A percentile compares a stretch with the other conserved stretches of the same genome.
Evolutionary conservation across 164 flowering plant genomes (phyloP).

Genomic region (Magnolia changhungtana): DNA sequence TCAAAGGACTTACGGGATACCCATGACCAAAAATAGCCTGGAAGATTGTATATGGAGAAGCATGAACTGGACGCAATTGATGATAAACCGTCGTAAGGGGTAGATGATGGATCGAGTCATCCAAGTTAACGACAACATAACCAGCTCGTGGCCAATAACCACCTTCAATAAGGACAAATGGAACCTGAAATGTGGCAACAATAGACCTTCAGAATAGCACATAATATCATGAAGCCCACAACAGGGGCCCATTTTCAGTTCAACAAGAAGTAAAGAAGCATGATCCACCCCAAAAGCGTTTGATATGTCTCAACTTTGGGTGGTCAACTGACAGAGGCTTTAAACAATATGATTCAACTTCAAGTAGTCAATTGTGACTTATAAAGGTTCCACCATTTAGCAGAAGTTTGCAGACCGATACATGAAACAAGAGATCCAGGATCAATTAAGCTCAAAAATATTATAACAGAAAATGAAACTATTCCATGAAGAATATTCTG

Average conservation of each 20-base stretch:
- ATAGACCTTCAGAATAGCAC: background rate
- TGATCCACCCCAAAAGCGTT: background rate
- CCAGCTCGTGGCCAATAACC: slow-evolving; percentile 38
- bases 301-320: background rate
- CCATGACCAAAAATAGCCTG: slow-evolving; percentile 80
- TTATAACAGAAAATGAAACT: too few relatives aligned
- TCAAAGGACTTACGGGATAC: slow-evolving; percentile 61
- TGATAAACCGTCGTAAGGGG: slow-evolving; percentile 77
- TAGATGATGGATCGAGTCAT: slow-evolving; percentile 71
- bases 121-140: slow-evolving; percentile 61
- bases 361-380: too few relatives aligned
- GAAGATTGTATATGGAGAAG: slow-evolving; percentile 61
- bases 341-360: too few relatives aligned
- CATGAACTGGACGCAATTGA: slow-evolving; percentile 58
- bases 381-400: too few relatives aligned
- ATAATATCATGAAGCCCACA: background rate
- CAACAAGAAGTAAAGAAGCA: background rate
- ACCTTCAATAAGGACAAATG: slow-evolving; percentile 71
- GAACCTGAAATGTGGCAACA: slow-evolving; percentile 48
- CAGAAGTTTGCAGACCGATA: too few relatives aligned
- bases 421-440: too few relatives aligned
- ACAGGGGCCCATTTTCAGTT: background rate
- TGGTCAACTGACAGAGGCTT: background rate
- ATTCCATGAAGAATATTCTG: too few relatives aligned
- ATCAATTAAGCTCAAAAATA: too few relatives aligned